Percentiles rank a stretch among this genome's conserved stretches.
These are phyloP conservation scores for Cylindrodendrum hubeiense DNA, from an alignment of 2,329 filamentous ascomycete genomes.

Conservation along the genomic window DNA sequence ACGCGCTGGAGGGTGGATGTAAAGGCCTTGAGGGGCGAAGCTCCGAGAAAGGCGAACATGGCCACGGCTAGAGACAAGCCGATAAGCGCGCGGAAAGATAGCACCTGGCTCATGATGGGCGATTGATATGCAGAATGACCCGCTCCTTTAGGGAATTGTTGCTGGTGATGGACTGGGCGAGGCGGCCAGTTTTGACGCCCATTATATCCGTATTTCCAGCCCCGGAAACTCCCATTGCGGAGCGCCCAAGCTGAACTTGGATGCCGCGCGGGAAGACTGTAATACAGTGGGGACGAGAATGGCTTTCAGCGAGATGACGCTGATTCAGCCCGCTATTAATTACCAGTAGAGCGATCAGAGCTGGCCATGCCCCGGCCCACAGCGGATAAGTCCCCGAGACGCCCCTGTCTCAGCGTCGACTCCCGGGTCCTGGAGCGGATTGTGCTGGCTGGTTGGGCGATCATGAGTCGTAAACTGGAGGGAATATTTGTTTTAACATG, in stretches of 20 bases:
- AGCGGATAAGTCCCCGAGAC: background rate
- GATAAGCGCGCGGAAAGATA: constrained; percentile 36
- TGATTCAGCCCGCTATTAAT: constrained; percentile 33
- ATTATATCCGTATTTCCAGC: constrained; percentile 44
- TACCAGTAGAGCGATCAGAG: background rate
- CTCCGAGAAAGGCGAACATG: constrained; percentile 39
- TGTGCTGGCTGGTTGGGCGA: constrained; percentile 1
- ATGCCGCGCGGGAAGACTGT: constrained; percentile 22
- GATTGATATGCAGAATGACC: constrained; percentile 1
- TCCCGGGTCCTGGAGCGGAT: constrained; percentile 2
- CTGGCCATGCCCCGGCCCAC: background rate
- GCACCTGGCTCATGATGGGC: constrained; percentile 36
- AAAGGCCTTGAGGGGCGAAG: constrained; percentile 38
- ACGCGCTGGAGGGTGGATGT: constrained; percentile 39
- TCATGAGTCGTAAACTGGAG: background rate
- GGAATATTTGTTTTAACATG: background rate
- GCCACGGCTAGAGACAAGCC: constrained; percentile 40
- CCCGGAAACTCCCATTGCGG: constrained; percentile 7
- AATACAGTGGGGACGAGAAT: background rate
- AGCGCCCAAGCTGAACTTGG: constrained; percentile 31
- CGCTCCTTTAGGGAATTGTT: constrained; percentile 1
- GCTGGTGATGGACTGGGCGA: constrained; percentile 3
- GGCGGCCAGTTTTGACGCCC: constrained; percentile 19
- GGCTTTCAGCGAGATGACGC: constrained; percentile 25
- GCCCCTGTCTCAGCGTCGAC: constrained; percentile 1